Percentiles rank a stretch among this genome's conserved stretches.
These are phyloP conservation scores for Cadophora sp. DNA, from an alignment of 2,329 filamentous ascomycete genomes.

Conservation along the genomic window DNA sequence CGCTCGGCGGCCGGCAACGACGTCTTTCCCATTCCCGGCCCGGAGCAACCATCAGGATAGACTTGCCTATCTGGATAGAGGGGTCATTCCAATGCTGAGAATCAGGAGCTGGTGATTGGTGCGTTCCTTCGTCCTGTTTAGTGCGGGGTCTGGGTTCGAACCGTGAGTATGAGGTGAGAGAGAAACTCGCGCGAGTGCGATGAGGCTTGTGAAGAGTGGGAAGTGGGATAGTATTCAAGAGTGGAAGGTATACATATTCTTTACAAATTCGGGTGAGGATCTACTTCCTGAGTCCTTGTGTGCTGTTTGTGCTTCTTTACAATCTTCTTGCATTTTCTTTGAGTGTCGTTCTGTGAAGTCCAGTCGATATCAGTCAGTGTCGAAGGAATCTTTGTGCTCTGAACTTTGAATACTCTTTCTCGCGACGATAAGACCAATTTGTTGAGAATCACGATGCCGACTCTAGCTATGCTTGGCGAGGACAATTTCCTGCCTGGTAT, in stretches of 20 bases:
- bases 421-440: neutral
- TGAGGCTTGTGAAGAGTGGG: neutral
- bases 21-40: neutral
- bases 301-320: neutral
- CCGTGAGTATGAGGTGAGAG: neutral
- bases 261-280: conserved; percentile 2
- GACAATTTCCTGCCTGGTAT: conserved; percentile 22
- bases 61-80: conserved; percentile 4
- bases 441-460: conserved; percentile 9
- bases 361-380: neutral
- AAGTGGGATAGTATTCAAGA: neutral
- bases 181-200: neutral
- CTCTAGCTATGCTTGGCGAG: conserved; percentile 15
- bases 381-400: neutral
- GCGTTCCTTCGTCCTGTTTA: neutral
- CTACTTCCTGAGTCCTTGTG: neutral
- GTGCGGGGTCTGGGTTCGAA: neutral
- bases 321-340: neutral
- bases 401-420: neutral
- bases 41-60: neutral
- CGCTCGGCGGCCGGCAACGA: neutral
- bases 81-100: conserved; percentile 3
- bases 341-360: neutral
- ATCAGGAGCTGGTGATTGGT: conserved; percentile 1
- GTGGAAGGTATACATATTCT: neutral